Evolutionary conservation across 2,329 filamentous ascomycete genomes (phyloP).

Genomic region (Aspergillus quadrilineatus): DNA sequence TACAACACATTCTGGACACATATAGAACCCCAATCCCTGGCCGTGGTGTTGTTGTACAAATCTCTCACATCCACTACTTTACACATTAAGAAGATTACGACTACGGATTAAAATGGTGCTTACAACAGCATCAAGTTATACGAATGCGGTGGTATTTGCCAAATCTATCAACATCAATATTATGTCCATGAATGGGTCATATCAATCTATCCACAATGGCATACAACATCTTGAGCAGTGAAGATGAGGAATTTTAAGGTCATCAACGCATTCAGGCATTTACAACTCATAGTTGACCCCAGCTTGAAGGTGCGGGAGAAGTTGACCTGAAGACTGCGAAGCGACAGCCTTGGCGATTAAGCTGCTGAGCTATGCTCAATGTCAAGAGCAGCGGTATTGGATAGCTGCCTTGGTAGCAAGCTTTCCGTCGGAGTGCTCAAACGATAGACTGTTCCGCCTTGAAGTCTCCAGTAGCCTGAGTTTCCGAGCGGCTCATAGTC

Average conservation of each 20-base stretch:
- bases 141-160: slow-evolving; percentile 11
- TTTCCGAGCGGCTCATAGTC: slow-evolving; percentile 35
- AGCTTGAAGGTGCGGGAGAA: background rate
- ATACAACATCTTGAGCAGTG: slow-evolving; percentile 1
- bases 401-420: background rate
- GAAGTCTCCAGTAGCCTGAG: slow-evolving; percentile 25
- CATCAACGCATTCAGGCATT: background rate
- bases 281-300: background rate
- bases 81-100: too few relatives aligned
- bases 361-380: background rate
- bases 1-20: background rate
- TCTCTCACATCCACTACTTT: too few relatives aligned
- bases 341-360: background rate
- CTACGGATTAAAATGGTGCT: background rate
- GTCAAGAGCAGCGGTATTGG: background rate
- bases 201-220: slow-evolving; percentile 7
- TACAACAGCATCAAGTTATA: background rate
- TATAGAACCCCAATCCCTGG: background rate
- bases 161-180: slow-evolving; percentile 13
- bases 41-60: background rate
- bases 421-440: slow-evolving; percentile 7
- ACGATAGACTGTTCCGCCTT: slow-evolving; percentile 32
- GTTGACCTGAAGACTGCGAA: background rate
- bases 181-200: slow-evolving; percentile 10
- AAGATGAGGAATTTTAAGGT: background rate